phyloP scores from a whole-genome alignment of 768 basidiomycete genomes.

The Xerocomellus intermedius region DNA sequence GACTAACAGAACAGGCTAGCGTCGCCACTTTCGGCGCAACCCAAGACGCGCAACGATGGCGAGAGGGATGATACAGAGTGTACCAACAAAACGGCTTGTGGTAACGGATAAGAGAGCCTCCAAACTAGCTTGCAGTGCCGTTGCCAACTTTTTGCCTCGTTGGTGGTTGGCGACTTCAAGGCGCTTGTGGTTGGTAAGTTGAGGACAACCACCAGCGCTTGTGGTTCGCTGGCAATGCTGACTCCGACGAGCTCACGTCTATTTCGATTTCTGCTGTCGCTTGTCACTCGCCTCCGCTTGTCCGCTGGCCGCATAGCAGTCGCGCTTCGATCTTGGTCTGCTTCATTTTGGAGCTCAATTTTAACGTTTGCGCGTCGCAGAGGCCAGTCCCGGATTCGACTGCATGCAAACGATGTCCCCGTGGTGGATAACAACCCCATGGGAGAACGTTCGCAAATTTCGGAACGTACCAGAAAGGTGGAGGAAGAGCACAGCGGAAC shows the following conservation, averaged over 20 bases:
- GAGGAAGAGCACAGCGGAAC: neutral
- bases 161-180: too few species aligned
- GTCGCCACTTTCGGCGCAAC: too few species aligned
- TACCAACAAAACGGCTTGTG: too few species aligned
- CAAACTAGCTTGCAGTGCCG: too few species aligned
- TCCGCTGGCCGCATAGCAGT: neutral
- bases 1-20: too few species aligned
- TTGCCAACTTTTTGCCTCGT: too few species aligned
- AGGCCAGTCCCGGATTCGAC: neutral
- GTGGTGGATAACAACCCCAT: neutral
- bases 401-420: neutral
- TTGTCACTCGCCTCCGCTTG: constrained; percentile 2
- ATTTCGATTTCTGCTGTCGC: constrained; percentile 1
- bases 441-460: neutral
- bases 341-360: constrained; percentile 7
- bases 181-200: too few species aligned
- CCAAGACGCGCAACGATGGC: too few species aligned
- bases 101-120: too few species aligned
- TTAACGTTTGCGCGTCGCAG: neutral
- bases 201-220: neutral
- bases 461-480: neutral
- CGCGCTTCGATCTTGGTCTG: neutral
- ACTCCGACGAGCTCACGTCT: neutral
- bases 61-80: too few species aligned
- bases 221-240: neutral